These are phyloP conservation scores for Rhynchospora breviuscula DNA, from an alignment of 176 grass and related monocot genomes.

Conservation along the genomic window DNA sequence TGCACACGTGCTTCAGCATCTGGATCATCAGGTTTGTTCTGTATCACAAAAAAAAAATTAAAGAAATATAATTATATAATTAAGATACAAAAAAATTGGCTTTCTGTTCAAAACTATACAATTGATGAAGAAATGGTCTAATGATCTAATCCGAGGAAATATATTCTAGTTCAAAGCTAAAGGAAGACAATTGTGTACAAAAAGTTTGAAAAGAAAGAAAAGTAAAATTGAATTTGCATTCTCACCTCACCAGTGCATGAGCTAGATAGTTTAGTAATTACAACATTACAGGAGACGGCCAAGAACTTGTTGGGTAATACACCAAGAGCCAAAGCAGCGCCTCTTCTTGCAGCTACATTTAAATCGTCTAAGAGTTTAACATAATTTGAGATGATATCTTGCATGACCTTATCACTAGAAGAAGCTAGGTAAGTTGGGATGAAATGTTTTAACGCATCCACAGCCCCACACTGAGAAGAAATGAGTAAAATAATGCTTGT, in stretches of 20 bases:
- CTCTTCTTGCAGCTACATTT: constrained; percentile 96
- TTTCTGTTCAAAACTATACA: not conserved
- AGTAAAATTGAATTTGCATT: not conserved
- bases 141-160: not conserved
- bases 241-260: constrained; percentile 87
- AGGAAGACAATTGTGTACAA: not conserved
- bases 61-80: constrained; percentile 9
- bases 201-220: not conserved
- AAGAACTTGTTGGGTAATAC: constrained; percentile 79
- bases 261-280: constrained; percentile 74
- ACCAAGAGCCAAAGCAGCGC: constrained; percentile 79
- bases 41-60: constrained; percentile 30
- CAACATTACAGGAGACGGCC: constrained; percentile 56
- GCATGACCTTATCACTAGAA: constrained; percentile 53
- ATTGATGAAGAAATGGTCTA: not conserved
- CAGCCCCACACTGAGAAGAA: constrained; percentile 60
- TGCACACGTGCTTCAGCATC: constrained; percentile 94
- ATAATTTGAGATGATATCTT: constrained; percentile 55
- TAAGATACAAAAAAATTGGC: not conserved
- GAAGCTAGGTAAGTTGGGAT: constrained; percentile 75
- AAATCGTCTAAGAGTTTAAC: constrained; percentile 67
- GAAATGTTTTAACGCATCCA: constrained; percentile 81
- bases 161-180: not conserved
- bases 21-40: constrained; percentile 90
- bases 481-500: constrained; percentile 9